Evolutionary conservation across 139 green algal genomes (phyloP), one percentile per base, ranked within the genome.

Genomic region (Chlamydomonas incerta): DNA sequence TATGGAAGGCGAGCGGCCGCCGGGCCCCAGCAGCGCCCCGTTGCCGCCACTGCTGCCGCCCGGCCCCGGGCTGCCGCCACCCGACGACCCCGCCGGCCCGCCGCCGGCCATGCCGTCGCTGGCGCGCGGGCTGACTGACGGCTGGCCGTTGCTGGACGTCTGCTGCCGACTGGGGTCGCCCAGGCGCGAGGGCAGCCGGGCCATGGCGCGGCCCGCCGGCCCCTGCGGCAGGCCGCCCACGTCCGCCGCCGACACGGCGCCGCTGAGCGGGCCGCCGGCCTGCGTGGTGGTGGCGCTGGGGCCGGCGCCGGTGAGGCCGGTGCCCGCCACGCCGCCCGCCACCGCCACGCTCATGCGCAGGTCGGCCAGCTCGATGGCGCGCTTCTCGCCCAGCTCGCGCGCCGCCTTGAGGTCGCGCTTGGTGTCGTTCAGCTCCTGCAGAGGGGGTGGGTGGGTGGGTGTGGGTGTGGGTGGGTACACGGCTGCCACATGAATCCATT

Each of bases 321-420:
- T 6, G 71, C 37, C 28, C 3, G 58, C 15, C 58, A 82, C 75
- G 20, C 23, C 63, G 1, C 77, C 77, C 63, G 63, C 62, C 77
- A 83, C 77, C 29, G 63, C 77, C 63, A 74, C 18, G 46, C 57
- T 72, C 77, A 83, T 83, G 58, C 77, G 37, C 77, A 83, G 77
- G 62, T 83, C 77, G 10, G 80, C 66, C 65, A 85, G 50, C 66
- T 85, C 80, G 46, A 85, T 85, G 50, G 66, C 50, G 0, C 67
- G 80, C 47, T 76, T 75, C 80, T 85, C 80, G 0, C 67, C 80
- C 20, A 58, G 66, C 80, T 85, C 82, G 10, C 63, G 62, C 23
- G 73, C 82, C 11, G 31, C 47, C 71, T 86, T 86, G 60, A 89
- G 85, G 37, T 89, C 85, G 24, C 77, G 77, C 47, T 89, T 89